Base-by-base conservation (phyloP, 2,329 filamentous ascomycete species). In the Botrytis elliptica region DNA sequence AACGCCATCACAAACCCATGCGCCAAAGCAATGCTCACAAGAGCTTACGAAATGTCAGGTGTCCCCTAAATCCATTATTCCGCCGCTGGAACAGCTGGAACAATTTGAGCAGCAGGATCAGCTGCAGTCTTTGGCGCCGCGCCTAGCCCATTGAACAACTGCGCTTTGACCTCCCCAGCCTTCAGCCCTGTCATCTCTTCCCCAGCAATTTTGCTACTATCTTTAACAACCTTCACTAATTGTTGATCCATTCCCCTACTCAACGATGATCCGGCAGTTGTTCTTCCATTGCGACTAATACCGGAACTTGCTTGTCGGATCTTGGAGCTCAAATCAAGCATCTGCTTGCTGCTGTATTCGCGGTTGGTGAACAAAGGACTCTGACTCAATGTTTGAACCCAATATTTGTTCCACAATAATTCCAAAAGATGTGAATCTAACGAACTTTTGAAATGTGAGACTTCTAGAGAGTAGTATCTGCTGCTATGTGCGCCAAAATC, bases 341-440 rank as follows among this genome's bases (percentile, higher is more conserved):
- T 96, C 83, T 98, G 95, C 83, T 95, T 96, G 79, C 92, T 97
- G 70, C 91, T 92, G 81, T 95, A 99, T 78, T 98, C 95, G 76
- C 95, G 92, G 81, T 97, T 98, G 73, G 93, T 94, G 79, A 97
- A 91, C 7, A 98, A 88, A 36, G 95, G 95, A 78, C 91, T 96
- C 79, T 97, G 93, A 46, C 94, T 97, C 33, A 99, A 88, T 9
- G 96, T 99, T 80, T 97, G 93, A 49, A 98, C 95, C 96, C 94
- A 97, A 86, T 99, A 99, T 83, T 98, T 98, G 85, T 98, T 97
- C 96, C 96, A 98, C 44, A 99, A 86, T 70, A 94, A 88, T 80
- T 97, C 93, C 8, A 99, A 86, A 38, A 99, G 87, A 79, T 94
- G 92, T 2, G 91, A 88, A 83, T 99, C 96, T 42, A 99, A 90